These are phyloP conservation scores for Mycena polygramma DNA, from an alignment of 768 basidiomycete genomes.

Conservation along the genomic window DNA sequence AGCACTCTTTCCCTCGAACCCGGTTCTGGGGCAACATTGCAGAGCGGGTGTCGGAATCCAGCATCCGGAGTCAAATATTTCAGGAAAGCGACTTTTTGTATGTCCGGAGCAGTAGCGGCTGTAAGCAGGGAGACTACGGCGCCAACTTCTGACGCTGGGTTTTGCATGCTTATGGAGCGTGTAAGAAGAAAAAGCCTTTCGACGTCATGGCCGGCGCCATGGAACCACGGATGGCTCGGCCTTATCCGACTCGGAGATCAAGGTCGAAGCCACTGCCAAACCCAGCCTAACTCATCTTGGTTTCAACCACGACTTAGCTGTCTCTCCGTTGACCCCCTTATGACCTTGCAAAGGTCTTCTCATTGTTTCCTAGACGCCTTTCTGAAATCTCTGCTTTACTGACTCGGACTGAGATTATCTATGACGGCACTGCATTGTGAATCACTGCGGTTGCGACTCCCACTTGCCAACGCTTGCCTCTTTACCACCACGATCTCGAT, in stretches of 20 bases:
- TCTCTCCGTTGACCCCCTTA: too few species aligned
- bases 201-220: background rate
- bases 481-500: slow-evolving; percentile 15
- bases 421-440: too few species aligned
- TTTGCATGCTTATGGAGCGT: slow-evolving; percentile 57
- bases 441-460: too few species aligned
- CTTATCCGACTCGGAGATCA: too few species aligned
- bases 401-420: too few species aligned
- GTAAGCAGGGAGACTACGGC: slow-evolving; percentile 60
- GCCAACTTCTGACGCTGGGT: slow-evolving; percentile 65
- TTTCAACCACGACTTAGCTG: too few species aligned
- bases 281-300: too few species aligned
- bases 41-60: slow-evolving; percentile 71
- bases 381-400: too few species aligned
- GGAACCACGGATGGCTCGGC: too few species aligned
- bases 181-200: background rate
- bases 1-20: slow-evolving; percentile 68
- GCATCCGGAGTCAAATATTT: slow-evolving; percentile 69
- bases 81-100: slow-evolving; percentile 60
- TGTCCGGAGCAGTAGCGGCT: slow-evolving; percentile 61
- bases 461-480: background rate
- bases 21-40: slow-evolving; percentile 59
- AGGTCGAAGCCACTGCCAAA: too few species aligned
- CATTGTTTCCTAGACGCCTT: too few species aligned
- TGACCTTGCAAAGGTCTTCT: too few species aligned